Evolutionary conservation across 78 protist genomes (phyloP).

Genomic region (Dictyostelium intermedium): DNA sequence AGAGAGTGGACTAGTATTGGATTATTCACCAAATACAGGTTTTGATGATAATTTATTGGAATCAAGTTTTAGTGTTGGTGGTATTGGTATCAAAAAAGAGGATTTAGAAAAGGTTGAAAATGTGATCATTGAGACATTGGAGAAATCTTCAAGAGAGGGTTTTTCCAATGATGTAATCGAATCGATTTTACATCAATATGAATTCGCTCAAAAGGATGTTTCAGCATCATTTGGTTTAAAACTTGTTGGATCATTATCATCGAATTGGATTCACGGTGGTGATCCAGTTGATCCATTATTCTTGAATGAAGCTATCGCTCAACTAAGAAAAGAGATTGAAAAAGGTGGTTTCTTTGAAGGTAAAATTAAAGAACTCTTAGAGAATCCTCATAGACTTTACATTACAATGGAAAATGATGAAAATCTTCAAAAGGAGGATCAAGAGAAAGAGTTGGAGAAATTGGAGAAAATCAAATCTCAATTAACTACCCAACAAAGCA

Average conservation of each 20-base stretch:
- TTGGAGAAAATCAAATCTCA: background rate
- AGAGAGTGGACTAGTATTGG: slow-evolving; percentile 46
- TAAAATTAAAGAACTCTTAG: slow-evolving; percentile 7
- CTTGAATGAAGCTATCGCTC: slow-evolving; percentile 8
- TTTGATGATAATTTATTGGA: slow-evolving; percentile 38
- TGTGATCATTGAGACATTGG: slow-evolving; percentile 25
- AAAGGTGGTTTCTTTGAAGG: slow-evolving; percentile 32
- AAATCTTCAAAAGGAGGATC: background rate
- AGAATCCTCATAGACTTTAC: slow-evolving; percentile 33
- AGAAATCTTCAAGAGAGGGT: slow-evolving; percentile 14
- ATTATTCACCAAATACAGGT: slow-evolving; percentile 72
- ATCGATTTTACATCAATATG: slow-evolving; percentile 78
- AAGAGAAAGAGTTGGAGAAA: slow-evolving; percentile 3
- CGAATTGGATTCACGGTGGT: slow-evolving; percentile 68
- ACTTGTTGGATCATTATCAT: slow-evolving; percentile 28
- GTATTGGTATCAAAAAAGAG: slow-evolving; percentile 43
- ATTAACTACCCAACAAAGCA: background rate
- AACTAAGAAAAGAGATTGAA: slow-evolving; percentile 31
- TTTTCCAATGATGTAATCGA: slow-evolving; percentile 36
- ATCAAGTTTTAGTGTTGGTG: slow-evolving; percentile 40
- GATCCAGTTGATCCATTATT: slow-evolving; percentile 51
- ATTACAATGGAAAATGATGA: slow-evolving; percentile 37
- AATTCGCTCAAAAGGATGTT: slow-evolving; percentile 75
- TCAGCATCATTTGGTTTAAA: slow-evolving; percentile 48
- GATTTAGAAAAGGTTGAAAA: slow-evolving; percentile 61